Conservation (phyloP, 257 asterid genomes). For the Prunella vulgaris region DNA sequence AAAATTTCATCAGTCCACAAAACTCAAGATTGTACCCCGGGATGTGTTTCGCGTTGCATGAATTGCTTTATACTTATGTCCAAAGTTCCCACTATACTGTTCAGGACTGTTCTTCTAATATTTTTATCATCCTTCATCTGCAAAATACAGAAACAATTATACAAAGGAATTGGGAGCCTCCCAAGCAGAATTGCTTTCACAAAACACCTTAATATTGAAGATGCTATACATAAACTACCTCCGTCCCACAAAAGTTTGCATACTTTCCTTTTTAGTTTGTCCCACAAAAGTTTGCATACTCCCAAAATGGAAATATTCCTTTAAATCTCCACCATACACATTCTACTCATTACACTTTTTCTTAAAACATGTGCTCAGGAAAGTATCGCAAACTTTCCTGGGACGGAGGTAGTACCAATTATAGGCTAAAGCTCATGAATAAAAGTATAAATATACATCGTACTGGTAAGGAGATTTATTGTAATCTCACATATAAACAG, state of each 20-base stretch:
- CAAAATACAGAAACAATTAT: slow-evolving; percentile 7
- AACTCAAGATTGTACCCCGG: slow-evolving; percentile 57
- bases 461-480: not conserved
- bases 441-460: not conserved
- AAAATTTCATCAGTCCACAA: slow-evolving; percentile 17
- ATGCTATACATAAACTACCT: not conserved
- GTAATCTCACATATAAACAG: not conserved
- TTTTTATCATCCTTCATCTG: slow-evolving; percentile 84
- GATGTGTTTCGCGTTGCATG: slow-evolving; percentile 73
- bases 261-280: too few relatives aligned
- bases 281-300: too few relatives aligned
- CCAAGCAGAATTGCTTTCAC: slow-evolving; percentile 5
- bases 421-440: slow-evolving; percentile 1
- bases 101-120: slow-evolving; percentile 80
- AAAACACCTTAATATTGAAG: slow-evolving; percentile 1
- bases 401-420: too few relatives aligned
- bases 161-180: slow-evolving; percentile 9
- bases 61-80: slow-evolving; percentile 76
- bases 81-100: slow-evolving; percentile 85
- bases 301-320: too few relatives aligned
- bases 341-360: too few relatives aligned
- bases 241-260: too few relatives aligned
- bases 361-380: too few relatives aligned
- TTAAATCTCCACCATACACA: too few relatives aligned
- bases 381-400: too few relatives aligned